phyloP scores from a whole-genome alignment of 306 rosid genomes.

The cucumber (Cucumis sativus) region Cucumber_9930_V3 NC_026657.2:36924501-36925000 shows the following conservation, averaged over 20 bases:
- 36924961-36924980: not conserved
- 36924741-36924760: not conserved
- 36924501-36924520: conserved; percentile 85
- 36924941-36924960: not conserved
- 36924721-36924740: not conserved
- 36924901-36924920: not conserved
- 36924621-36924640: conserved; percentile 75
- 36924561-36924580: conserved; percentile 53
- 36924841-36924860: not conserved
- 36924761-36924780: not conserved
- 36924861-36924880: not conserved
- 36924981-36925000: not conserved
- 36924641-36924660: conserved; percentile 55
- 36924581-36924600: conserved; percentile 47
- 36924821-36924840: not conserved
- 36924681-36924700: conserved; percentile 29
- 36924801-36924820: not conserved
- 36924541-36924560: conserved; percentile 62
- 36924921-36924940: conserved; percentile 5
- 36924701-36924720: not conserved
- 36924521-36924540: conserved; percentile 73
- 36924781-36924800: not conserved
- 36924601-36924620: conserved; percentile 79
- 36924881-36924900: no score
- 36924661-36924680: conserved; percentile 50